Percentiles rank a stretch among this genome's conserved stretches.
phyloP scores from a whole-genome alignment of 2,329 filamentous ascomycete species.

The Penicillium sp. region DNA sequence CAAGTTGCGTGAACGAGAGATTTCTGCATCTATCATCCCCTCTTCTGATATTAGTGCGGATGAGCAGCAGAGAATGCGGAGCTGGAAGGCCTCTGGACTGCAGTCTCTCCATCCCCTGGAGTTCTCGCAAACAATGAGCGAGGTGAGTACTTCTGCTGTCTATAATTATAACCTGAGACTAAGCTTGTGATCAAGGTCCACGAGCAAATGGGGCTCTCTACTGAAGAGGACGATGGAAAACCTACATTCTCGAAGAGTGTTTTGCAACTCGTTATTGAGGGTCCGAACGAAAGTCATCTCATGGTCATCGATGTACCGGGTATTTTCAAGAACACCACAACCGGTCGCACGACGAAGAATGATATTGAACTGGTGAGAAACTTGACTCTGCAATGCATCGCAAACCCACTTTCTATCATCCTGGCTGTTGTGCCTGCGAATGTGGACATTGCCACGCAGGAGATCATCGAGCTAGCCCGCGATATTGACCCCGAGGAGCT shows the following conservation, averaged over 20 bases:
- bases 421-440: slow-evolving; percentile 48
- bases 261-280: slow-evolving; percentile 45
- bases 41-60: slow-evolving; percentile 23
- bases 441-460: slow-evolving; percentile 50
- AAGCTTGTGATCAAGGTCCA: slow-evolving; percentile 18
- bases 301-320: slow-evolving; percentile 52
- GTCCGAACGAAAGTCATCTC: slow-evolving; percentile 43
- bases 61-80: slow-evolving; percentile 18
- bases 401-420: slow-evolving; percentile 43
- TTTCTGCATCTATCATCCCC: slow-evolving; percentile 43
- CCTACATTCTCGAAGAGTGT: slow-evolving; percentile 46
- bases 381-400: slow-evolving; percentile 45
- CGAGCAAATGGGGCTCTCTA: slow-evolving; percentile 26
- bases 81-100: slow-evolving; percentile 20
- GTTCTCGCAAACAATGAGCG: slow-evolving; percentile 27
- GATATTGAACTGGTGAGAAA: slow-evolving; percentile 42
- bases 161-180: neutral
- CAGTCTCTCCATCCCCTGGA: neutral
- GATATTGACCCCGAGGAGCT: slow-evolving; percentile 38
- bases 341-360: slow-evolving; percentile 36
- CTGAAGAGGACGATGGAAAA: slow-evolving; percentile 15
- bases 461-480: slow-evolving; percentile 47
- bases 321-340: slow-evolving; percentile 43
- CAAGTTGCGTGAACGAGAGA: slow-evolving; percentile 7
- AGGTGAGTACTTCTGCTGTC: slow-evolving; percentile 22